Evolutionary conservation across 2,329 filamentous ascomycete species (phyloP).

Genomic region (Fusarium lyarnte): DNA sequence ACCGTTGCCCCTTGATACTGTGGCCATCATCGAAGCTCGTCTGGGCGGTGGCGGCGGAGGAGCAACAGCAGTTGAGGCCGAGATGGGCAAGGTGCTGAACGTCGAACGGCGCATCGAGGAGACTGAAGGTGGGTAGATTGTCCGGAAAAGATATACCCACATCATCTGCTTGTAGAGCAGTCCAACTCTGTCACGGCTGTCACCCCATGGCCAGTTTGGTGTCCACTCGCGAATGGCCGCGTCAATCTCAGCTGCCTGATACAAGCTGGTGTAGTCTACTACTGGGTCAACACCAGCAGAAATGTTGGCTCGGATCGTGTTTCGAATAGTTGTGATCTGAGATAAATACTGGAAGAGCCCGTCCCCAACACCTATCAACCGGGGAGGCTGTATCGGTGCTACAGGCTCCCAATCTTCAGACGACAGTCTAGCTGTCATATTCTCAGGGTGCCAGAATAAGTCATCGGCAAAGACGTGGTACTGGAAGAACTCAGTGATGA

Average conservation of each 20-base stretch:
- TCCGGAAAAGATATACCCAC: constrained; percentile 71
- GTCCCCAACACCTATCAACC: constrained; percentile 83
- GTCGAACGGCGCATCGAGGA: constrained; percentile 45
- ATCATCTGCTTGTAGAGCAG: constrained; percentile 73
- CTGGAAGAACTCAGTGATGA: constrained; percentile 82
- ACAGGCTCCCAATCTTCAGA: constrained; percentile 56
- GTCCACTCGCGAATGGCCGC: constrained; percentile 78
- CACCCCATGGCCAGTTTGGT: constrained; percentile 67
- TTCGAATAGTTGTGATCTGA: constrained; percentile 80
- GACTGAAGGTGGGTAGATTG: constrained; percentile 64
- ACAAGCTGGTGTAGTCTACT: constrained; percentile 78
- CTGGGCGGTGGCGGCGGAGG: constrained; percentile 39
- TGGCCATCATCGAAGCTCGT: constrained; percentile 50
- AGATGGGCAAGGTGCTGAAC: constrained; percentile 41
- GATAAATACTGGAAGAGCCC: constrained; percentile 82
- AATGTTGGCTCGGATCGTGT: constrained; percentile 76
- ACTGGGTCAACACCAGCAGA: constrained; percentile 68
- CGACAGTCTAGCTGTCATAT: constrained; percentile 50
- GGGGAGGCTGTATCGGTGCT: constrained; percentile 56
- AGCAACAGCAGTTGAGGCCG: constrained; percentile 26
- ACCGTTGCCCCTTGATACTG: constrained; percentile 39
- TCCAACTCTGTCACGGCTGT: constrained; percentile 65
- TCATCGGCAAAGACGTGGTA: constrained; percentile 80
- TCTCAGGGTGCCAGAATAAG: constrained; percentile 61
- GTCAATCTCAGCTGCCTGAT: constrained; percentile 79